These are phyloP conservation scores for Neckera pumila DNA, from an alignment of 225 moss, liverwort and hornwort species.

Conservation along the genomic window DNA sequence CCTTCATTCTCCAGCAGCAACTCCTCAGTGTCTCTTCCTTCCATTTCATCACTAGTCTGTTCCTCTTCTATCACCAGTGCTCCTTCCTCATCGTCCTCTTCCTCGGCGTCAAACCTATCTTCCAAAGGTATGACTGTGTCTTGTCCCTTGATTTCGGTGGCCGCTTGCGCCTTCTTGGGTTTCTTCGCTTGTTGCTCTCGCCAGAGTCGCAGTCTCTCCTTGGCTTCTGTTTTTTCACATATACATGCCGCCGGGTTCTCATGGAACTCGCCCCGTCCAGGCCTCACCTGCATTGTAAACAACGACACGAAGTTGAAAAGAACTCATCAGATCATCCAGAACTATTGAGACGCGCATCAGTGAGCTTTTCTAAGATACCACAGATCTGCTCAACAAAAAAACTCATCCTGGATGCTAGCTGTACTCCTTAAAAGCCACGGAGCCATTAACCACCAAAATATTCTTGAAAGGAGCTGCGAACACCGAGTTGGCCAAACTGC, in stretches of 20 bases:
- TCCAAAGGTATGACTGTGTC: slow-evolving; percentile 42
- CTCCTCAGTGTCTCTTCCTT: slow-evolving; percentile 9
- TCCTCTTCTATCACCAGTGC: slow-evolving; percentile 41
- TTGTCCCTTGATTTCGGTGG: slow-evolving; percentile 20
- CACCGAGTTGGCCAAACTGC: background rate
- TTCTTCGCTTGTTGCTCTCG: slow-evolving; percentile 36
- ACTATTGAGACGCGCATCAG: background rate
- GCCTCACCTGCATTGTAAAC: slow-evolving; percentile 18
- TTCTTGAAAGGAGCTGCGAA: background rate
- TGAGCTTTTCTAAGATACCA: background rate
- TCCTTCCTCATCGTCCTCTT: slow-evolving; percentile 35
- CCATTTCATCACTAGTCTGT: slow-evolving; percentile 5
- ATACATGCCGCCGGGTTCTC: slow-evolving; percentile 87
- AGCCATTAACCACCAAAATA: background rate
- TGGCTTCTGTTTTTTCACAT: slow-evolving; percentile 53
- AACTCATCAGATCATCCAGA: too few relatives aligned
- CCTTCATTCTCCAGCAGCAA: slow-evolving; percentile 29
- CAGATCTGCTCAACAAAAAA: background rate
- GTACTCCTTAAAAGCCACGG: background rate
- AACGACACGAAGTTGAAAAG: background rate
- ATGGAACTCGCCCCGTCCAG: slow-evolving; percentile 80
- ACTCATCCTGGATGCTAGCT: background rate
- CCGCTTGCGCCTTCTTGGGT: slow-evolving; percentile 15
- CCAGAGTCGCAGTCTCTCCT: slow-evolving; percentile 33
- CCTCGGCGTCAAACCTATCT: slow-evolving; percentile 27